Base-by-base conservation (phyloP, 208 protist genomes). In the Trypanosoma platydactyli region DNA sequence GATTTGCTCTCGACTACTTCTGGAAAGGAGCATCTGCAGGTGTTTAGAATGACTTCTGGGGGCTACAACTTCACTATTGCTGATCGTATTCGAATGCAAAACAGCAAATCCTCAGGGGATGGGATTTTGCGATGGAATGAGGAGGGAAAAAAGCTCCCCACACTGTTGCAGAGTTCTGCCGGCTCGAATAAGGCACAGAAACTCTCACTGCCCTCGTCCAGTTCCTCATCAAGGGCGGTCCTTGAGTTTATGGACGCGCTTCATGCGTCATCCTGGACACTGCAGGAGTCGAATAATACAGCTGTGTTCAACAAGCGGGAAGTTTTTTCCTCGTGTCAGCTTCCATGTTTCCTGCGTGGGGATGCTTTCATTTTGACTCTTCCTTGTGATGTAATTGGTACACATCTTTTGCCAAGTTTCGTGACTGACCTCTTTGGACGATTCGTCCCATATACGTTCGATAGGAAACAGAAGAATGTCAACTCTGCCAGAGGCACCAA, bases 361-460 rank as follows among this genome's bases (percentile, higher is more conserved):
- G 77, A 83, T 12, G 40, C 51, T 1, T 30, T 74, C 54, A 68
- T 81, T 22, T 64, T 82, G 30, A 79, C 67, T 48, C 16, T 89
- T 20, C 68, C 74, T 12, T 75, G 50, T 44, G 61, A 64, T 18
- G 52, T 80, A 16, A 64, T 85, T 1, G 80, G 80, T 6, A 65
- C 69, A n/a, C 40, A 72, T n/a, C 54, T 45, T 15, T 58, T 85
- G 44, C 1, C 20, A 35, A 15, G 20, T 24, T 6, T 25, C n/a
- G 22, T 85, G 49, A 15, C 54, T 35, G 29, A 67, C 12, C 60
- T 85, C 27, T 81, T 85, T 72, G 68, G 65, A 11, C 56, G 66
- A 11, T 77, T 76, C 56, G 50, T 5, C 18, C 15, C 15, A 33
- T 15, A 53, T 48, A n/a, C 20, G 1, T 20, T 27, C 12, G 29